Evolutionary conservation across 2,329 filamentous ascomycete genomes (phyloP).

Genomic region (Sporothrix luriei): DNA sequence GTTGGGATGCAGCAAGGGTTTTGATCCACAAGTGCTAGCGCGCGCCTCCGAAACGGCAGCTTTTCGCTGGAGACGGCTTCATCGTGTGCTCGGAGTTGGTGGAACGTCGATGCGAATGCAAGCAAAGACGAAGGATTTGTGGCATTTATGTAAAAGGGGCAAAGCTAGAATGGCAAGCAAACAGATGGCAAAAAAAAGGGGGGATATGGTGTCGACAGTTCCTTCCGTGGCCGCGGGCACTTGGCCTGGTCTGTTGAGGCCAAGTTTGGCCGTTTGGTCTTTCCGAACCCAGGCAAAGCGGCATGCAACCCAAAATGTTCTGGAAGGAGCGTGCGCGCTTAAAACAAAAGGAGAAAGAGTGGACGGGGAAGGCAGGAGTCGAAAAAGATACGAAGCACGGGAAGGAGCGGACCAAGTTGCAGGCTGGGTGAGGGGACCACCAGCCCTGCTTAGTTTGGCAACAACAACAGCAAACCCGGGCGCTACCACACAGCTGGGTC

Average conservation of each 20-base stretch:
- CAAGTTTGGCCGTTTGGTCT: constrained; percentile 14
- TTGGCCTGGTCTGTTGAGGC: not conserved
- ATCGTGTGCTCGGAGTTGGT: not conserved
- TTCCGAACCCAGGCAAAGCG: constrained; percentile 2
- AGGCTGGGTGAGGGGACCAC: not conserved
- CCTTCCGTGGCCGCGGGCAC: not conserved
- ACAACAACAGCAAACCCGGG: not conserved
- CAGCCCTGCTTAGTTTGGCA: not conserved
- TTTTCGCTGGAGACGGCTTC: not conserved
- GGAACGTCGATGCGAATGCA: not conserved
- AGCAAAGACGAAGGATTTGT: not conserved
- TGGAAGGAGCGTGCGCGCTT: constrained; percentile 19
- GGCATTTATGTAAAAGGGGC: no score
- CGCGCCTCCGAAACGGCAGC: constrained; percentile 11
- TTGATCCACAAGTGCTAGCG: not conserved
- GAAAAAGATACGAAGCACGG: not conserved
- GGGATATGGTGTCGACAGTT: not conserved
- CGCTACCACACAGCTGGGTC: not conserved
- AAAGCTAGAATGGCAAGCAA: not conserved
- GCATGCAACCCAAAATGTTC: constrained; percentile 14
- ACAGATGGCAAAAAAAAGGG: not conserved
- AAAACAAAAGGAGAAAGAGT: not conserved
- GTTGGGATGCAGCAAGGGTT: constrained; percentile 5
- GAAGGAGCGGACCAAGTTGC: constrained; percentile 2
- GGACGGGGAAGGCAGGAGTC: not conserved